phyloP scores from a whole-genome alignment of 768 basidiomycete species.

The Mycena polygramma region DNA sequence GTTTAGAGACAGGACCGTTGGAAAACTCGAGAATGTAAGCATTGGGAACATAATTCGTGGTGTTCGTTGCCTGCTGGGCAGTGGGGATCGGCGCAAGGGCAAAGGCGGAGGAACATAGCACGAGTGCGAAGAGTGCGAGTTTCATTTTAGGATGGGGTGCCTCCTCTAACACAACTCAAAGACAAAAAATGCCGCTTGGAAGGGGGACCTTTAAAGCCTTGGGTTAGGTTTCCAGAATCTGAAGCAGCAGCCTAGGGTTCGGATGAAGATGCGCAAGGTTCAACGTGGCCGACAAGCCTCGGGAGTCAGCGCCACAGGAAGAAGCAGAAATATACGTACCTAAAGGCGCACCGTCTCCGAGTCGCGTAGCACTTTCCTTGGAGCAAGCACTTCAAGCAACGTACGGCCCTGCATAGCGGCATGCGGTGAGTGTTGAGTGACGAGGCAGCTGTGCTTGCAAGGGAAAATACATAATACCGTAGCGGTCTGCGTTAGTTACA shows the following conservation, averaged over 20 bases:
- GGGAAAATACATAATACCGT: slow-evolving; percentile 19
- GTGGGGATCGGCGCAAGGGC: slow-evolving; percentile 21
- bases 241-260: slow-evolving; percentile 19
- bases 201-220: slow-evolving; percentile 8
- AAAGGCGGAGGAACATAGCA: slow-evolving; percentile 17
- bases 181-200: background rate
- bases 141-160: slow-evolving; percentile 15
- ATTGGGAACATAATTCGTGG: slow-evolving; percentile 24
- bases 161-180: slow-evolving; percentile 6
- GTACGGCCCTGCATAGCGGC: background rate
- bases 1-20: slow-evolving; percentile 6
- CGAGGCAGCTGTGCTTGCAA: background rate
- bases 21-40: slow-evolving; percentile 32
- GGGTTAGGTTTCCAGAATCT: slow-evolving; percentile 18
- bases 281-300: slow-evolving; percentile 23
- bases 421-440: background rate
- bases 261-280: background rate
- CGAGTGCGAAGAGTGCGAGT: slow-evolving; percentile 5
- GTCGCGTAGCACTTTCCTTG: background rate
- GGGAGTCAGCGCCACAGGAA: slow-evolving; percentile 22
- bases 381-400: background rate
- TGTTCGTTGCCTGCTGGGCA: slow-evolving; percentile 22
- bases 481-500: slow-evolving; percentile 4
- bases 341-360: slow-evolving; percentile 4
- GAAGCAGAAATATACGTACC: slow-evolving; percentile 26